Base-by-base conservation (phyloP, 805 yeast species). In the Priceomyces medius region DNA sequence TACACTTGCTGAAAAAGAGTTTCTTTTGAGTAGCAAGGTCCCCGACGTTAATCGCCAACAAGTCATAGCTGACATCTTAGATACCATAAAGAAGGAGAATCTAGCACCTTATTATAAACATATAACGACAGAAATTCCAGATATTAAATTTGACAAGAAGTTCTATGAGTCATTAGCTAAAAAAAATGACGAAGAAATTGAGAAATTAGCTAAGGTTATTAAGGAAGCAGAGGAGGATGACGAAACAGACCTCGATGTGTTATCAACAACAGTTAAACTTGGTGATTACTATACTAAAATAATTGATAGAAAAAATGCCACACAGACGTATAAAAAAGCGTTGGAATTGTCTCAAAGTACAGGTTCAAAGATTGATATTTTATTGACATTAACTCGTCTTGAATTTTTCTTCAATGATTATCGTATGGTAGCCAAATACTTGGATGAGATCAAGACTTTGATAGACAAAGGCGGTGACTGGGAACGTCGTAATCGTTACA, bases 391-490 rank as follows among this genome's bases (percentile, higher is more conserved):
- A 48, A 76, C 89, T 10, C 80, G 98, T 61, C 64, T 93, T 41
- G 97, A 95, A n/a, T 83, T 89, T 54, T 89, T 93, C 62, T 91
- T 77, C 63, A 82, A 83, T 56, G 96, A 93, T 65, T 81, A 81
- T 58, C 63, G 68, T 4, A 79, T 79, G 49, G 83, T 85, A 34
- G 77, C 82, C 44, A 80, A 80, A 53, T 83, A 83, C 56, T 75
- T 93, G 49, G 91, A 84, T 41, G 81, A 81, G 51, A 81, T 84
- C 14, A 81, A 85, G 56, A 57, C 69, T 18, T 75, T 88, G 60
- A 88, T 93, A 55, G 98, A 91, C 55, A 86, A 88, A 56, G 99
- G 98, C 42, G 99, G 99, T 47, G 99, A 93, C 63, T 93, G 99
- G 99, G 99, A 93, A 68, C 86, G 99, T 65, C 82, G 96, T 57